A percentile compares a stretch with the other conserved stretches of the same genome.
These are phyloP conservation scores for Neonectria hederae DNA, from an alignment of 2,329 filamentous ascomycete species.

Conservation along the genomic window DNA sequence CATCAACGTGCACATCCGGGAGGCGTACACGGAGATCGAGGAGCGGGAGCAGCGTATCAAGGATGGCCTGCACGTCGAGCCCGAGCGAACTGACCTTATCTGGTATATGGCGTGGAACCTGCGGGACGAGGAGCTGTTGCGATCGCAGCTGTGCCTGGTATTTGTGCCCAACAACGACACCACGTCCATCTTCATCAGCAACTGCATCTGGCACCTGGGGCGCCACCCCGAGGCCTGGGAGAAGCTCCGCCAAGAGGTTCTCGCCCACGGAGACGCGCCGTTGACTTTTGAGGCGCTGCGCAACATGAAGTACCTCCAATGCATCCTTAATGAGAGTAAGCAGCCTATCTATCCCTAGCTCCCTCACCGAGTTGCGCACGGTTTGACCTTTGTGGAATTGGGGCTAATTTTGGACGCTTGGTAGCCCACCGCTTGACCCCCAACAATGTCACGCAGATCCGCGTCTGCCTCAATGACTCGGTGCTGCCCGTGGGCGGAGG, in stretches of 20 bases:
- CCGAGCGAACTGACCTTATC: conserved; percentile 25
- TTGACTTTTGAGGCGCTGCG: conserved; percentile 31
- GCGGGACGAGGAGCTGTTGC: conserved; percentile 15
- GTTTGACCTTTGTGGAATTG: background rate
- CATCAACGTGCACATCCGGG: conserved; percentile 27
- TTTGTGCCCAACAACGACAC: conserved; percentile 32
- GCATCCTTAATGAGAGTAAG: conserved; percentile 29
- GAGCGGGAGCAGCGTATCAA: conserved; percentile 27
- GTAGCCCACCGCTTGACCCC: conserved; percentile 26
- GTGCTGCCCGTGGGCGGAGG: conserved; percentile 62
- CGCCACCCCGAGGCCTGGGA: conserved; percentile 26
- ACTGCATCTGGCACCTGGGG: conserved; percentile 27
- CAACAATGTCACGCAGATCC: conserved; percentile 29
- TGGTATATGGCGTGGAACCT: conserved; percentile 31
- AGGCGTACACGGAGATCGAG: conserved; percentile 26
- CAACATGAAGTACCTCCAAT: conserved; percentile 30
- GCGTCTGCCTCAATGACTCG: conserved; percentile 49
- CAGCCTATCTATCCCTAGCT: conserved; percentile 1
- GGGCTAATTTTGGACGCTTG: background rate
- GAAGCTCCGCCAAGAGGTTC: conserved; percentile 27
- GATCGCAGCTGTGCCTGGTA: conserved; percentile 29
- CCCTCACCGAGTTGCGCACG: background rate
- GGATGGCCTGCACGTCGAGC: conserved; percentile 23
- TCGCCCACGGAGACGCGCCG: conserved; percentile 19
- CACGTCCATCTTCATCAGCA: conserved; percentile 28